Base-by-base conservation (phyloP, 2,329 filamentous ascomycete genomes). In the Xylariaceae sp. region DNA sequence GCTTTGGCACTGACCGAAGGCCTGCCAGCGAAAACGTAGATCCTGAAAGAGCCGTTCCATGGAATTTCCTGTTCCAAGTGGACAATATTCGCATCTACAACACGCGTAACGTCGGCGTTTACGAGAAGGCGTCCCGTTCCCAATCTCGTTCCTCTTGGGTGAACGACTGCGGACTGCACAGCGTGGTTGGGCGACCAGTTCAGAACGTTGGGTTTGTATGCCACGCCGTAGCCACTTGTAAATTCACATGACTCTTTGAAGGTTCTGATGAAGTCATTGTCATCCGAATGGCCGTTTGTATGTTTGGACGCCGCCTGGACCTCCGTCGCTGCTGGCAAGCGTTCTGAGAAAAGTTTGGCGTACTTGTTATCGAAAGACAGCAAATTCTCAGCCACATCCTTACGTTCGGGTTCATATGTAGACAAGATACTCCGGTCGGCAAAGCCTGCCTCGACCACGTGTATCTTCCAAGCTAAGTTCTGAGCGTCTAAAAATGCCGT, bases 401-500 rank as follows among this genome's bases (percentile, higher is more conserved):
- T 91, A 49, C 91, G 85, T 70, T 96, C 91, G 2, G 79, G 77
- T 71, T 96, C 89, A 67, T 96, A 97, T 0, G 91, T 94, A 54
- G 84, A 81, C 44, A 97, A 78, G 15, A 94, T 76, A 3, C 81
- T 80, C 53, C 88, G 85, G 30, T 83, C 72, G 1, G 90, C 89
- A 58, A 95, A 89, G 11, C 90, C 90, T 22, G 79, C 77, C 66
- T 96, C 90, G 10, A 96, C 92, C 33, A 88, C 84, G 65, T 96
- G 91, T 45, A 96, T 88, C 74, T 97, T 97, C 91, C 91, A 97
- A 7, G 91, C 91, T 38, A 97, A 76, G 68, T 96, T 97, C 52
- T 90, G 81, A 1, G 90, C 90, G 58, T 92, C 87, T 45, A 87
- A 74, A 70, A 90, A 89, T 3, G 85, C 86, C 0, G 86, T 87